Conservation (phyloP, 352 stramenopile genomes). For the Pythium rishiriense region DNA sequence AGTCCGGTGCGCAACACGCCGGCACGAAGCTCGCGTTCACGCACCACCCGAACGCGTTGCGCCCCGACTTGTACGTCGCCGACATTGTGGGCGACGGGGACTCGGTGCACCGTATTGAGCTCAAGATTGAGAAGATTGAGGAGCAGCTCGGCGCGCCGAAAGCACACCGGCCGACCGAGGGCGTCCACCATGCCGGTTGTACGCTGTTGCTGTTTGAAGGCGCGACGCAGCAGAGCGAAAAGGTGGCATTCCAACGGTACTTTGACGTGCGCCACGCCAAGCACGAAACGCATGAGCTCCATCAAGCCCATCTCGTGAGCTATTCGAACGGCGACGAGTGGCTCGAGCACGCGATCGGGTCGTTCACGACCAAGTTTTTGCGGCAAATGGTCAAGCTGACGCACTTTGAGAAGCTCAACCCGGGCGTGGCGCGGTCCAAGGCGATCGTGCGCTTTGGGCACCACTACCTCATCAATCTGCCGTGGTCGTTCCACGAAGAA, state of each 20-base stretch:
- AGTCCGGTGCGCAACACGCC: constrained; percentile 30
- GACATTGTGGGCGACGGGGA: constrained; percentile 65
- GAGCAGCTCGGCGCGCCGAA: constrained; percentile 62
- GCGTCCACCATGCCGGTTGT: constrained; percentile 63
- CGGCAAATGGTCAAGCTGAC: constrained; percentile 82
- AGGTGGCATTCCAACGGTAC: constrained; percentile 73
- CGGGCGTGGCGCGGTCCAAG: constrained; percentile 44
- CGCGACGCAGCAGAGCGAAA: constrained; percentile 56
- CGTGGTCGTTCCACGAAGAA: constrained; percentile 76
- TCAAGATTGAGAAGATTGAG: constrained; percentile 63
- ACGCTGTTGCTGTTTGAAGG: constrained; percentile 76
- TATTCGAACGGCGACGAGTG: constrained; percentile 74
- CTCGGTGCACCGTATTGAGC: constrained; percentile 59
- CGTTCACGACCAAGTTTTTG: constrained; percentile 70
- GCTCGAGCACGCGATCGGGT: constrained; percentile 59
- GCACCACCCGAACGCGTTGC: constrained; percentile 64
- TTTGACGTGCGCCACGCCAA: constrained; percentile 51
- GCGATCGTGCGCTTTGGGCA: constrained; percentile 77
- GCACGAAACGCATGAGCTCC: constrained; percentile 50
- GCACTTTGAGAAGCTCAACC: constrained; percentile 63
- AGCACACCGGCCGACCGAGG: constrained; percentile 38
- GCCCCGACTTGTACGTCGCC: constrained; percentile 71
- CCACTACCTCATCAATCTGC: constrained; percentile 80
- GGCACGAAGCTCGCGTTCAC: constrained; percentile 20
- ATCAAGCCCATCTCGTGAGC: constrained; percentile 73